Evolutionary conservation across 2,329 filamentous ascomycete species (phyloP), one percentile per base, ranked within the genome.

Genomic region (Penicillium carneum): DNA sequence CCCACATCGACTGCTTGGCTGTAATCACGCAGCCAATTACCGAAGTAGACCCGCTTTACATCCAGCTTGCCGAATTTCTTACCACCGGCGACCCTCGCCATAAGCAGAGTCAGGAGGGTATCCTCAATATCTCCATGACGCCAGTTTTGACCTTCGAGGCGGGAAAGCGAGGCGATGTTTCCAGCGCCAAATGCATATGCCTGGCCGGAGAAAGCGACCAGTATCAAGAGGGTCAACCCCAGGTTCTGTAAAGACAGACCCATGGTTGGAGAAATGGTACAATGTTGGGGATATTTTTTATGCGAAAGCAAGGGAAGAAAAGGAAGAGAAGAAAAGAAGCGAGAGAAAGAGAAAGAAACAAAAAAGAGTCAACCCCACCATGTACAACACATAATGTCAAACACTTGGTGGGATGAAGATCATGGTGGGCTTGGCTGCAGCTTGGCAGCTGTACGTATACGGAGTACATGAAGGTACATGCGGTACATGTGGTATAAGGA

Each of bases 121-220:
- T 97, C 93, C 82, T 97, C 93, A 72, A 97, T 96, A 78, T 97
- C 93, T 72, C 91, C 91, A 84, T 94, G 90, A 68, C 90, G 89
- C 90, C 90, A 96, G 77, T 96, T 96, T 76, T 91, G 85, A 67
- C 92, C 92, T 77, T 95, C 91, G 55, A 96, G 84, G 75, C 88
- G 89, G 73, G 91, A 90, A 63, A 92, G 85, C 60, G 89, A 88
- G 43, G 90, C 91, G 75, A 96, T 95, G 78, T 96, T 96, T 64
- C 93, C 93, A 71, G 92, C 92, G 68, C 92, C 92, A 74, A 96
- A 96, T 57, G 91, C 92, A 68, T 89, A 83, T 38, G 87, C 86
- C 18, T 90, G 90, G 63, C 83, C 83, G 56, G 88, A 86, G 71
- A 92, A 86, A 67, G 86, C 80, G 69, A 93, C 81, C 68, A 94